Conservation (phyloP, 805 yeast genomes). For the Kregervanrija fluxuum region DNA sequence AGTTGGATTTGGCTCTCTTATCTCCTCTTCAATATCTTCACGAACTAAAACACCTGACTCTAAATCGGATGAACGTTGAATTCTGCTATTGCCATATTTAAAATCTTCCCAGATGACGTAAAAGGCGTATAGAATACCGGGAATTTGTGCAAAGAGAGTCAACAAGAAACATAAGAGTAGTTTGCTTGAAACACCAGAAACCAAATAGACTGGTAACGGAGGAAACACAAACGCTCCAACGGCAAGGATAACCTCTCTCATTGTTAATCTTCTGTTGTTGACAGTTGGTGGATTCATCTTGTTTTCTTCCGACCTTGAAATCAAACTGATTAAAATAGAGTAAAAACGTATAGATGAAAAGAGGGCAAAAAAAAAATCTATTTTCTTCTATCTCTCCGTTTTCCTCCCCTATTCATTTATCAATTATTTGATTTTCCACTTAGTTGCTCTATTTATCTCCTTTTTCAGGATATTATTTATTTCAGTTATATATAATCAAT, state of each 20-base stretch:
- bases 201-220: constrained; percentile 63
- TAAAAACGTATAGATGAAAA: not conserved
- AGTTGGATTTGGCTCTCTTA: no score
- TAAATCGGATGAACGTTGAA: no score
- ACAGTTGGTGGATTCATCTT: not conserved
- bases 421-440: no score
- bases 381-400: no score
- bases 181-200: constrained; percentile 56
- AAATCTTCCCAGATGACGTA: constrained; percentile 25
- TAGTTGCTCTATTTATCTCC: no score
- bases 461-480: no score
- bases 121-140: constrained; percentile 45
- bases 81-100: not conserved
- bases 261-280: no score
- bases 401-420: no score
- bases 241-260: constrained; percentile 47
- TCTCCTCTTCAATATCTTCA: no score
- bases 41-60: no score
- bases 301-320: not conserved
- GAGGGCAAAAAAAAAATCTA: not conserved
- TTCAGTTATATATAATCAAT: no score
- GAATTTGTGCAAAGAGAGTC: constrained; percentile 41
- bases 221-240: constrained; percentile 60
- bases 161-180: constrained; percentile 35
- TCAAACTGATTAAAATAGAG: not conserved